phyloP scores from a whole-genome alignment of 805 yeast species.

The Candida bentonensis region DNA sequence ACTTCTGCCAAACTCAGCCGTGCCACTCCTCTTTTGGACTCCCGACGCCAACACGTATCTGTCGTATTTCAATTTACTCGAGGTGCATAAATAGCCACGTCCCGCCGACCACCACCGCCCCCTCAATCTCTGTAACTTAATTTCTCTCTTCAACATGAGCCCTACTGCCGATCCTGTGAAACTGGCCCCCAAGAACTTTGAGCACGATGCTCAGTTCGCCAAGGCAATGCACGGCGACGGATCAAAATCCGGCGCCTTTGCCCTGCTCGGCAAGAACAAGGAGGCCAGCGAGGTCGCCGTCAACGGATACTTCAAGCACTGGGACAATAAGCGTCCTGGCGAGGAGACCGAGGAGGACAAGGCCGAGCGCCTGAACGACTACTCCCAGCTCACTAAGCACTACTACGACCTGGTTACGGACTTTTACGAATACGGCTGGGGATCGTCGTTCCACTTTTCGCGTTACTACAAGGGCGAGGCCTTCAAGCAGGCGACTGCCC shows the following conservation, averaged over 20 bases:
- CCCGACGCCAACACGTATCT: not conserved
- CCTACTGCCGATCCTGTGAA: constrained; percentile 9
- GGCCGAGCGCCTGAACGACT: constrained; percentile 55
- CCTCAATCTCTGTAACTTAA: no score
- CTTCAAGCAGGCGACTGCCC: constrained; percentile 83
- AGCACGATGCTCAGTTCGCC: constrained; percentile 59
- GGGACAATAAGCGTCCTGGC: constrained; percentile 78
- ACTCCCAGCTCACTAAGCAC: constrained; percentile 83
- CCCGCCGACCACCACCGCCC: not conserved
- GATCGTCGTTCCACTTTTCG: constrained; percentile 93
- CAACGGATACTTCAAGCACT: constrained; percentile 85
- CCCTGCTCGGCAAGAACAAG: constrained; percentile 63
- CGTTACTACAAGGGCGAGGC: constrained; percentile 89
- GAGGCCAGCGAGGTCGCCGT: constrained; percentile 72
- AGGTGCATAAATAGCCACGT: not conserved
- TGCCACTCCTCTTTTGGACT: no score
- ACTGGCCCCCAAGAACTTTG: constrained; percentile 41
- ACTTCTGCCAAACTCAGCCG: no score
- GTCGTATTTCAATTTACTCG: not conserved
- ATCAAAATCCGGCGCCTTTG: constrained; percentile 55
- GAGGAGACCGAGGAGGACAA: constrained; percentile 46
- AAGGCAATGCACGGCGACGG: constrained; percentile 76
- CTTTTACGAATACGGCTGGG: constrained; percentile 99
- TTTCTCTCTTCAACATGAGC: constrained; percentile 1
- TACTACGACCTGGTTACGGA: constrained; percentile 96